Evolutionary conservation across 2,329 filamentous ascomycete genomes (phyloP).

Genomic region (Magnaporthiopsis incrustans): DNA sequence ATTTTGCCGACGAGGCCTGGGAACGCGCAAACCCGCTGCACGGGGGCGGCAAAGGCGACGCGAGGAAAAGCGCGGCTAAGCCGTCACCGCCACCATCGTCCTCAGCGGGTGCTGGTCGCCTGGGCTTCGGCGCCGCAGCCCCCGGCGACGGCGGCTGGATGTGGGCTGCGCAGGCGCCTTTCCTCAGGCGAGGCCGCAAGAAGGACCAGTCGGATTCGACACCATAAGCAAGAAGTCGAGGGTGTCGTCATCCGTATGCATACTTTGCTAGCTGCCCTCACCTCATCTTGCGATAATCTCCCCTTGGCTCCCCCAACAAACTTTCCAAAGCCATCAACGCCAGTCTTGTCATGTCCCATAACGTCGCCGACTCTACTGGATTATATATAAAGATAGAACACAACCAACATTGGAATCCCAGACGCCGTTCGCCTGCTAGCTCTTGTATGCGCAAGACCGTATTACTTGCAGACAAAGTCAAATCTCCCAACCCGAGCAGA

Average conservation of each 20-base stretch:
- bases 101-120: background rate
- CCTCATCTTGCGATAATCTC: too few species aligned
- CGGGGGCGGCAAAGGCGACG: constrained; percentile 6
- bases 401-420: background rate
- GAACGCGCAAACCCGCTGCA: constrained; percentile 58
- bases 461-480: background rate
- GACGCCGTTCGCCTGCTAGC: background rate
- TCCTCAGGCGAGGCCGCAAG: constrained; percentile 3
- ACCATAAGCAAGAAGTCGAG: too few species aligned
- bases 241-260: background rate
- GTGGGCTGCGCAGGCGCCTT: constrained; percentile 8
- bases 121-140: background rate
- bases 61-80: background rate
- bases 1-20: constrained; percentile 67
- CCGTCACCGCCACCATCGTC: background rate
- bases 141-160: constrained; percentile 9
- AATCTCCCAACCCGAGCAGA: too few species aligned
- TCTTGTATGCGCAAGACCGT: background rate
- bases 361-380: background rate
- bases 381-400: background rate
- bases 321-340: background rate
- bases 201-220: background rate
- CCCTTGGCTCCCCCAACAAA: background rate
- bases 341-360: background rate
- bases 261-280: background rate